phyloP scores from a whole-genome alignment of 2,329 filamentous ascomycete species.

The Parastagonospora nodorum region DNA sequence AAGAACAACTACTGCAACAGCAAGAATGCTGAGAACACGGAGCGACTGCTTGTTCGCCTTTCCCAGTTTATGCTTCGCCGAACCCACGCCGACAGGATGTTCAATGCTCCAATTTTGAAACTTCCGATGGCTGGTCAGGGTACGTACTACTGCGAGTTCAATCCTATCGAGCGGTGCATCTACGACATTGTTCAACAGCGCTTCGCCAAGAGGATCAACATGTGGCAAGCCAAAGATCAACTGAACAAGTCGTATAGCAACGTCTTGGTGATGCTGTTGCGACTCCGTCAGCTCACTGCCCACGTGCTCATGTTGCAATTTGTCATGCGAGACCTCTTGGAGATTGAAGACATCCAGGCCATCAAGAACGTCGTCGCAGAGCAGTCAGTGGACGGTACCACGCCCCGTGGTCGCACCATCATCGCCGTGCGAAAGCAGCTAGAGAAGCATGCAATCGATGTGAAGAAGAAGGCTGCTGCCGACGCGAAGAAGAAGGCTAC shows the following conservation, averaged over 20 bases:
- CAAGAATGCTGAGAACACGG: constrained; percentile 31
- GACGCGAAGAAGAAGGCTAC: constrained; percentile 11
- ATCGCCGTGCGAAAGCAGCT: constrained; percentile 38
- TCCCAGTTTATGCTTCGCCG: constrained; percentile 59
- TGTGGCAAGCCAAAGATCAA: constrained; percentile 20
- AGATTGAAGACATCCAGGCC: constrained; percentile 51
- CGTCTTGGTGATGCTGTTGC: constrained; percentile 54
- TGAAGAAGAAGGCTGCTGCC: constrained; percentile 17
- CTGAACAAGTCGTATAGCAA: constrained; percentile 46
- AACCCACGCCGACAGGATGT: constrained; percentile 59
- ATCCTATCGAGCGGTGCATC: constrained; percentile 56
- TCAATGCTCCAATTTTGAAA: constrained; percentile 59
- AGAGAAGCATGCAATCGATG: constrained; percentile 19
- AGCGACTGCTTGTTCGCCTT: constrained; percentile 46
- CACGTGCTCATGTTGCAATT: constrained; percentile 56
- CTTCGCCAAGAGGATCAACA: constrained; percentile 52
- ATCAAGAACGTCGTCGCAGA: constrained; percentile 44
- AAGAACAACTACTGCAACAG: constrained; percentile 51
- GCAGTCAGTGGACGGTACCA: constrained; percentile 19
- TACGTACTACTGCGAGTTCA: constrained; percentile 55
- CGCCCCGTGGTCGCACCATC: constrained; percentile 19
- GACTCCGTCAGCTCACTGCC: constrained; percentile 57
- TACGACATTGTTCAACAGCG: constrained; percentile 58
- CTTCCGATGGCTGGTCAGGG: constrained; percentile 56
- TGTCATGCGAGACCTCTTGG: constrained; percentile 52